These are phyloP conservation scores for Pythium monospermum DNA, from an alignment of 352 stramenopile species.

Conservation along the genomic window DNA sequence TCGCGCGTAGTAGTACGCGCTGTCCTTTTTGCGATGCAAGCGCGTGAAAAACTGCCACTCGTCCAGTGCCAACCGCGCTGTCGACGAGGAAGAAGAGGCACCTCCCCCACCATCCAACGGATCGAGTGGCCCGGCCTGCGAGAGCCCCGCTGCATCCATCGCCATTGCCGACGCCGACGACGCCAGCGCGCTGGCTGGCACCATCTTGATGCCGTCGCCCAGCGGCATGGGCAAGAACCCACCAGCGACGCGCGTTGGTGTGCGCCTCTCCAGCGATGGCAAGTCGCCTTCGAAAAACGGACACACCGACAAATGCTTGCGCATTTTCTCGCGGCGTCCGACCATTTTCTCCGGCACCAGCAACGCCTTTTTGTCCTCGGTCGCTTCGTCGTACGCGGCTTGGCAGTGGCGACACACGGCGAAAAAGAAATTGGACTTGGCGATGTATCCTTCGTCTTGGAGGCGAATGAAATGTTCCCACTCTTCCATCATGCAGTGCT, in stretches of 20 bases:
- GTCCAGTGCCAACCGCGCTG: slow-evolving; percentile 47
- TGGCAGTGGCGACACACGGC: slow-evolving; percentile 70
- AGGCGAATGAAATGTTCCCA: slow-evolving; percentile 75
- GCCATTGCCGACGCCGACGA: slow-evolving; percentile 12
- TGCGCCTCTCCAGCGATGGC: slow-evolving; percentile 40
- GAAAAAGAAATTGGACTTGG: slow-evolving; percentile 80
- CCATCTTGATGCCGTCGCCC: slow-evolving; percentile 25
- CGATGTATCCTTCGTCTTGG: slow-evolving; percentile 75
- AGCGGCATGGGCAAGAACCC: slow-evolving; percentile 23
- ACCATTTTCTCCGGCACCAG: slow-evolving; percentile 61
- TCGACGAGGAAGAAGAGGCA: not conserved
- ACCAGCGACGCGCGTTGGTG: slow-evolving; percentile 4
- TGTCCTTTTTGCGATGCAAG: slow-evolving; percentile 68
- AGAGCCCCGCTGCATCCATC: slow-evolving; percentile 6
- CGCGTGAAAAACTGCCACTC: slow-evolving; percentile 80
- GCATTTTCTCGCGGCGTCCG: slow-evolving; percentile 72
- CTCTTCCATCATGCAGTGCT: slow-evolving; percentile 82
- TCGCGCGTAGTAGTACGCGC: slow-evolving; percentile 65
- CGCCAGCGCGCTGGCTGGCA: slow-evolving; percentile 18
- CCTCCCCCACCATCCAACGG: not conserved
- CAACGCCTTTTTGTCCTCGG: slow-evolving; percentile 46
- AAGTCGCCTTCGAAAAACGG: slow-evolving; percentile 63
- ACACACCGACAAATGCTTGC: slow-evolving; percentile 61
- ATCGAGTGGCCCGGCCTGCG: not conserved
- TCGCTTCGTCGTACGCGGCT: slow-evolving; percentile 45